Evolutionary conservation across 2,329 filamentous ascomycete species (phyloP), one percentile per base, ranked within the genome.

Genomic region (Cytospora piceicola): DNA sequence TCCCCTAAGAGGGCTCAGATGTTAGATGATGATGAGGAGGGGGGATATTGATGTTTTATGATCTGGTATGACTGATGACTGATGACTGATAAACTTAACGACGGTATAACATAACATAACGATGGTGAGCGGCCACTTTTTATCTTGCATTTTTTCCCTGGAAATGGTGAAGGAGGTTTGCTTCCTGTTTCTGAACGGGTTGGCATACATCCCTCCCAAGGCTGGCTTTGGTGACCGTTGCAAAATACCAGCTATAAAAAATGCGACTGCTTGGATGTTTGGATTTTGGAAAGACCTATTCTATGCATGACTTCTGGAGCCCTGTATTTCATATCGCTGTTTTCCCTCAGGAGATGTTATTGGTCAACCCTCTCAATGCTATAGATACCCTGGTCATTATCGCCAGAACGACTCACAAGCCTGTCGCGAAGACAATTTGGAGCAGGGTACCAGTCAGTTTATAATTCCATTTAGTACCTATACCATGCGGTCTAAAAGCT

Each of bases 401-500:
- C 9, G 9, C 14, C 14, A 15, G 34, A 12, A 36, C 34, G 32
- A 36, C 11, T 36, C 34, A 14, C 14, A 14, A 36, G 34, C 11
- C 34, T 36, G 34, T 9, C 34, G 1, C 34, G 12, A 36, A 15
- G 12, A 36, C 1, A 2, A 11, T 36, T 14, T 12, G 34, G 11
- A 36, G 4, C 11, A 36, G 34, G 14, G 34, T 15, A 36, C 7
- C 34, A 15, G 3, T 36, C 34, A 36, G 2, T 36, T 36, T 49
- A 49, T 22, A 14, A 39, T 64, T 34, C 27, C 51, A 61, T 61
- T 60, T 39, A 6, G 49, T 36, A 62, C 56, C 51, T 55, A 60
- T 36, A 55, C 22, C 56, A 54, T 49, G 57, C 51, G 57, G 56
- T 64, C 63, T 64, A 64, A 49, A 15, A 61, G 39, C 46, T 60